These are phyloP conservation scores for Marasmius sp. DNA, from an alignment of 1,284 basidiomycete genomes.

Conservation along the genomic window DNA sequence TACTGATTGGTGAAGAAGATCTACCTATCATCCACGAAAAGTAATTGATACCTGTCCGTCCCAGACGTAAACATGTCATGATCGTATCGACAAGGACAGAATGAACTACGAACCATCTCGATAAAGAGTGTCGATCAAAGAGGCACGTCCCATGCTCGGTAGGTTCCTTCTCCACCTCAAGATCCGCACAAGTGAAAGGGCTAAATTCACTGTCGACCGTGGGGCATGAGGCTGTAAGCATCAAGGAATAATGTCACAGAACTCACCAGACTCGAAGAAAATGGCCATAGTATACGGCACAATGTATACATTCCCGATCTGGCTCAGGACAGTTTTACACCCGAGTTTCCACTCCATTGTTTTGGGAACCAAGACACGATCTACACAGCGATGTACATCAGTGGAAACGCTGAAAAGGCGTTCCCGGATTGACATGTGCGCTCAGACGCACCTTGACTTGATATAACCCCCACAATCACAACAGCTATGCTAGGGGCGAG, in stretches of 20 bases:
- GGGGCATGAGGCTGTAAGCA: neutral
- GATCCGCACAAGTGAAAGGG: neutral
- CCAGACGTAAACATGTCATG: neutral
- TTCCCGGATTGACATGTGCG: neutral
- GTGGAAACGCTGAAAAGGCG: neutral
- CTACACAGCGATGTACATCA: neutral
- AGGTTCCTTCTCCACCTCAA: neutral
- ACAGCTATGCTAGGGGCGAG: neutral
- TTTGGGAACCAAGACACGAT: neutral
- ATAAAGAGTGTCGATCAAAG: neutral
- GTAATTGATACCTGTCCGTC: neutral
- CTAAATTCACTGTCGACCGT: neutral
- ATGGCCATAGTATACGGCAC: neutral
- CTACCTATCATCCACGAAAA: conserved; percentile 1
- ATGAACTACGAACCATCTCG: neutral
- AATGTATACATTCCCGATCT: conserved; percentile 1
- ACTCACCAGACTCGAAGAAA: neutral
- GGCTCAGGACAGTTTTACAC: neutral
- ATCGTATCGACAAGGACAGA: too few relatives aligned
- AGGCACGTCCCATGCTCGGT: neutral
- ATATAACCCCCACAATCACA: neutral
- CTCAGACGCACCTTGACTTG: neutral
- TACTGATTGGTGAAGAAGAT: neutral
- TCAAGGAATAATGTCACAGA: neutral
- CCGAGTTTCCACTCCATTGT: neutral